Percentiles rank a stretch among this genome's conserved stretches.
phyloP scores from a whole-genome alignment of 768 basidiomycete species.

The Agrocybe praecox region DNA sequence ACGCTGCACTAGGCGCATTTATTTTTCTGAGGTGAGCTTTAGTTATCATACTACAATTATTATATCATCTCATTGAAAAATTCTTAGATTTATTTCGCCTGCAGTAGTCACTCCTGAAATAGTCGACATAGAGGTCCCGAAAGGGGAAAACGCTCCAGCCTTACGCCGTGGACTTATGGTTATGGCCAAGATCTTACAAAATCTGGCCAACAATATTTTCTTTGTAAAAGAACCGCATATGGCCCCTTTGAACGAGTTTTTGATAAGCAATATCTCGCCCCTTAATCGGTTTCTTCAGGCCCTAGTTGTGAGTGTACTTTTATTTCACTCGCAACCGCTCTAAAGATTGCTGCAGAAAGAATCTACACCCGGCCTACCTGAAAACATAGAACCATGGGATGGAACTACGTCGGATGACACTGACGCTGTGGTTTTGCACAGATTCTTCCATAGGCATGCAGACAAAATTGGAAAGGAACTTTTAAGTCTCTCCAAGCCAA shows the following conservation, averaged over 20 bases:
- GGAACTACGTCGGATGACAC: constrained; percentile 82
- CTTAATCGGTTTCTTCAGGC: constrained; percentile 80
- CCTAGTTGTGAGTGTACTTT: constrained; percentile 54
- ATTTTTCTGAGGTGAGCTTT: constrained; percentile 76
- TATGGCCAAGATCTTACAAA: constrained; percentile 92
- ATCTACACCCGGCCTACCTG: constrained; percentile 33
- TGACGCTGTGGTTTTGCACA: constrained; percentile 79
- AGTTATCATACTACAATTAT: neutral
- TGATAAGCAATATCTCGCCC: constrained; percentile 66
- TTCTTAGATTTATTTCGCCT: constrained; percentile 81
- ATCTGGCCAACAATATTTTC: constrained; percentile 91
- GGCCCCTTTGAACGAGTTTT: constrained; percentile 77
- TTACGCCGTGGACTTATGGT: constrained; percentile 81
- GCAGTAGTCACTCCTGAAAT: constrained; percentile 85
- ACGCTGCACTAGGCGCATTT: constrained; percentile 85
- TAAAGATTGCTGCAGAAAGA: constrained; percentile 27
- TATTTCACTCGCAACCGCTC: neutral
- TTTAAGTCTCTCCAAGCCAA: constrained; percentile 67
- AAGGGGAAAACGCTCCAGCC: constrained; percentile 48
- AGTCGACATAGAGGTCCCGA: constrained; percentile 80
- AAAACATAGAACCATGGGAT: constrained; percentile 73
- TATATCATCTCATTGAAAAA: neutral
- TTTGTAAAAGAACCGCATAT: constrained; percentile 92
- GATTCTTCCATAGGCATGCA: constrained; percentile 82
- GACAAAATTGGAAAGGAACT: constrained; percentile 89